Percentiles rank a stretch among this genome's conserved stretches.
These are phyloP conservation scores for Pythium sp. DNA, from an alignment of 352 stramenopile species.

Conservation along the genomic window DNA sequence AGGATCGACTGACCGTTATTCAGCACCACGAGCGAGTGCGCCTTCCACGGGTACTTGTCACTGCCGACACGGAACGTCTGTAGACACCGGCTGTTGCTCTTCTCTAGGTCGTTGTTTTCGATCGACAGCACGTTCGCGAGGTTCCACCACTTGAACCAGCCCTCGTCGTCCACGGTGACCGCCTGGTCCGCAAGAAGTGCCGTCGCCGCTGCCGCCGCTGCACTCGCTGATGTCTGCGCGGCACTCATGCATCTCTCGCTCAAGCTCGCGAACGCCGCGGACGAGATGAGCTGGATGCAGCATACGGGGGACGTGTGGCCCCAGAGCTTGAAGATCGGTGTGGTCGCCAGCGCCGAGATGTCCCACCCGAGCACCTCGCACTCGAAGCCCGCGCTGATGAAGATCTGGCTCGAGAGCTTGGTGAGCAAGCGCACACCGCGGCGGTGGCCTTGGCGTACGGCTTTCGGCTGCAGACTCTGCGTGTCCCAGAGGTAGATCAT, in stretches of 20 bases:
- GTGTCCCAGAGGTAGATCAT: slow-evolving; percentile 77
- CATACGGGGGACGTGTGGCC: slow-evolving; percentile 68
- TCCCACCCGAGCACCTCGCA: slow-evolving; percentile 76
- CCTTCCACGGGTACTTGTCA: slow-evolving; percentile 70
- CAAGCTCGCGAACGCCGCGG: slow-evolving; percentile 17
- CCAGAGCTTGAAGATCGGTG: slow-evolving; percentile 66
- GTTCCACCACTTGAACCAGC: slow-evolving; percentile 86
- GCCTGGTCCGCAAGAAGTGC: slow-evolving; percentile 55
- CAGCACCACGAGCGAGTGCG: slow-evolving; percentile 57
- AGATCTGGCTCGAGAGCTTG: slow-evolving; percentile 66
- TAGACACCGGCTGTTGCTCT: slow-evolving; percentile 57
- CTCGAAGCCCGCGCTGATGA: slow-evolving; percentile 74
- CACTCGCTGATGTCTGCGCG: background rate
- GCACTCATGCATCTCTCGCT: slow-evolving; percentile 3
- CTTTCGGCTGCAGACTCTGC: slow-evolving; percentile 38
- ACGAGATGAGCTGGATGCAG: slow-evolving; percentile 65
- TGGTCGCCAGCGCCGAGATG: slow-evolving; percentile 51
- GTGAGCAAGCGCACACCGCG: slow-evolving; percentile 57
- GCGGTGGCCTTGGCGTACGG: slow-evolving; percentile 53
- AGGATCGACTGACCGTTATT: slow-evolving; percentile 63
- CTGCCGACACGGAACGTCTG: slow-evolving; percentile 68
- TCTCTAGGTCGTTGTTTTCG: slow-evolving; percentile 55
- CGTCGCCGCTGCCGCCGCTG: slow-evolving; percentile 18
- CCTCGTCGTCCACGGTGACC: slow-evolving; percentile 76
- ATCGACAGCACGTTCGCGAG: slow-evolving; percentile 57